Conservation (phyloP, 1,284 basidiomycete genomes). For the Apiotrichum porosum region DNA sequence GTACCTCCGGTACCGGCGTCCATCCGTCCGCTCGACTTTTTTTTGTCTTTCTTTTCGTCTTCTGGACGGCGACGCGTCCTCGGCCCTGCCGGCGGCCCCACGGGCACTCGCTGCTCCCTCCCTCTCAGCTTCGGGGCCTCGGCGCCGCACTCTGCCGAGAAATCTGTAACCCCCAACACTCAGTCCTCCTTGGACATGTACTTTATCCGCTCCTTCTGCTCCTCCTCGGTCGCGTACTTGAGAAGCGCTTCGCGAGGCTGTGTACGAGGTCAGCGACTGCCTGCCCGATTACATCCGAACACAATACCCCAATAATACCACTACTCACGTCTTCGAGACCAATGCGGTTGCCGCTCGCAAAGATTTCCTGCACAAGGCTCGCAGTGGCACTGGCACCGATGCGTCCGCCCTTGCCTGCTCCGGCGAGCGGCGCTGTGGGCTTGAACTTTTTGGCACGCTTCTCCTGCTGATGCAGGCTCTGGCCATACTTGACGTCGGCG, state of each 20-base stretch:
- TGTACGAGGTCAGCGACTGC: no score
- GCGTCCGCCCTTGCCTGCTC: conserved; percentile 85
- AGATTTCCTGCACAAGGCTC: conserved; percentile 87
- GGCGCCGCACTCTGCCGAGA: no score
- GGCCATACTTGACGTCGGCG: conserved; percentile 72
- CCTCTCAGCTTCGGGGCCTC: no score
- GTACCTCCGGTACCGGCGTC: no score
- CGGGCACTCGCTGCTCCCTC: no score
- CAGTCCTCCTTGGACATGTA: neutral
- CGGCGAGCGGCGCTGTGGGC: conserved; percentile 84
- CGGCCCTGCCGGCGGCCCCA: no score
- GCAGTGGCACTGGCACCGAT: conserved; percentile 94
- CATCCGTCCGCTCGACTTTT: no score
- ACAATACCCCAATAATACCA: no score
- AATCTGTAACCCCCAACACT: no score
- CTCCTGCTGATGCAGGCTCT: conserved; percentile 82
- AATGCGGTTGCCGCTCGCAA: conserved; percentile 40
- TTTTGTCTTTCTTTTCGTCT: no score
- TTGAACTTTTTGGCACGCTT: conserved; percentile 81
- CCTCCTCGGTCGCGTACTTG: conserved; percentile 76
- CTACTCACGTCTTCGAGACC: conserved; percentile 81
- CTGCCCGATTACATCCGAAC: no score
- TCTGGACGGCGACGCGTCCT: no score
- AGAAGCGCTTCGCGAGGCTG: conserved; percentile 94
- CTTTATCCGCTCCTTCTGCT: conserved; percentile 42